These are phyloP conservation scores for Exophiala calicioides DNA, from an alignment of 2,329 filamentous ascomycete genomes.

Conservation along the genomic window DNA sequence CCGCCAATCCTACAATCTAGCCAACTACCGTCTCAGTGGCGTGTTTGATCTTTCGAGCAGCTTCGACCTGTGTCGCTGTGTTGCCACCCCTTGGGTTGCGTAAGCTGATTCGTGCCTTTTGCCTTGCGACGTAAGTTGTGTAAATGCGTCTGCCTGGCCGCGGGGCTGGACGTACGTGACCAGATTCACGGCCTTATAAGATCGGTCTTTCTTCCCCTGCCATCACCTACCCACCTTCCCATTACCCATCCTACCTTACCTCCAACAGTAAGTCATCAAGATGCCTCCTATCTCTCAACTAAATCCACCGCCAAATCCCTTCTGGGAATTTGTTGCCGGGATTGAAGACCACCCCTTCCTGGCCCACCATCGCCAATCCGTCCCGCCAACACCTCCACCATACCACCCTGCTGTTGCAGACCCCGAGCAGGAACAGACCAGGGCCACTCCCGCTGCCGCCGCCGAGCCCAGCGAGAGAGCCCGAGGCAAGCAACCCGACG, in stretches of 20 bases:
- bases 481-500: slow-evolving; percentile 25
- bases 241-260: background rate
- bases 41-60: slow-evolving; percentile 17
- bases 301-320: slow-evolving; percentile 42
- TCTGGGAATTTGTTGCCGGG: slow-evolving; percentile 58
- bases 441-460: slow-evolving; percentile 7
- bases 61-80: slow-evolving; percentile 19
- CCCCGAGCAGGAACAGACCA: slow-evolving; percentile 41
- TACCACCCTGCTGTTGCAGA: slow-evolving; percentile 39
- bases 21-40: slow-evolving; percentile 3
- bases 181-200: slow-evolving; percentile 13
- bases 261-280: slow-evolving; percentile 28
- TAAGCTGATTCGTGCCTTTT: slow-evolving; percentile 23
- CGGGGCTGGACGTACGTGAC: slow-evolving; percentile 7
- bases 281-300: slow-evolving; percentile 58
- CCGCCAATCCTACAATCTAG: slow-evolving; percentile 5
- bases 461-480: slow-evolving; percentile 23
- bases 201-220: slow-evolving; percentile 8
- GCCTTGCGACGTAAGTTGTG: slow-evolving; percentile 2
- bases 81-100: no score
- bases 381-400: slow-evolving; percentile 35
- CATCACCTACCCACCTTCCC: slow-evolving; percentile 1
- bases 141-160: slow-evolving; percentile 27
- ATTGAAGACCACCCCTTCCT: slow-evolving; percentile 54
- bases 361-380: slow-evolving; percentile 36